These are phyloP conservation scores for Rhododendron molle DNA, from an alignment of 148 eudicot genomes.

Conservation along the genomic window DNA sequence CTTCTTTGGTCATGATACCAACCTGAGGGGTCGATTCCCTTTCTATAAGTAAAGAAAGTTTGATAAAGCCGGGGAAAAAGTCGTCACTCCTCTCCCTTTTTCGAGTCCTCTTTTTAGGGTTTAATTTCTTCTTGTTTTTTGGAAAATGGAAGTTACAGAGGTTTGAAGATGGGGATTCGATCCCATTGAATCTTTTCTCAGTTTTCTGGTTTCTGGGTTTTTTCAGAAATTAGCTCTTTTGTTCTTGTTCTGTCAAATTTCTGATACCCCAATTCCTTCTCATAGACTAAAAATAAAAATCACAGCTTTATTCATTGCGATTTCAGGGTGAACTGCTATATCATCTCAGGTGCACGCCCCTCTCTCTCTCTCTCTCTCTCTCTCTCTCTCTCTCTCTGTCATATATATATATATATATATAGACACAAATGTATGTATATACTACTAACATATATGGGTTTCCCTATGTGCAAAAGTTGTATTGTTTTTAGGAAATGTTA, in stretches of 20 bases:
- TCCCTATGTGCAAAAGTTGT: background rate
- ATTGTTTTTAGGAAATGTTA: background rate
- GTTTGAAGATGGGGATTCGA: background rate
- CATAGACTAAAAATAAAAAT: background rate
- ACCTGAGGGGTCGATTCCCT: background rate
- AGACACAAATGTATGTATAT: too few species aligned
- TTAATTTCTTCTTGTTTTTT: background rate
- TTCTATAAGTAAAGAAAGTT: background rate
- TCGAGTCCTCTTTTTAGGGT: background rate
- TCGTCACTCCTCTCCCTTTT: background rate
- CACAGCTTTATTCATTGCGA: background rate
- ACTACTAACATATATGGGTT: background rate
- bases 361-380: background rate
- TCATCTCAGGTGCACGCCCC: slow-evolving; percentile 1
- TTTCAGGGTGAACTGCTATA: background rate
- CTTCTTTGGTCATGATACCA: background rate
- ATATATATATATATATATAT: background rate
- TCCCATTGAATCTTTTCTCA: slow-evolving; percentile 1
- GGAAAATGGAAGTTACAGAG: slow-evolving; percentile 17
- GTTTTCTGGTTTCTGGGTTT: slow-evolving; percentile 6
- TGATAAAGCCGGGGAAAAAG: slow-evolving; percentile 16
- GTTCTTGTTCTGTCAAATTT: background rate
- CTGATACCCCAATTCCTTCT: background rate
- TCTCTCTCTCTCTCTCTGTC: background rate
- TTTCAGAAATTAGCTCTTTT: background rate